These are phyloP conservation scores for Pulveroboletus sp. DNA, from an alignment of 768 basidiomycete species.

Conservation along the genomic window DNA sequence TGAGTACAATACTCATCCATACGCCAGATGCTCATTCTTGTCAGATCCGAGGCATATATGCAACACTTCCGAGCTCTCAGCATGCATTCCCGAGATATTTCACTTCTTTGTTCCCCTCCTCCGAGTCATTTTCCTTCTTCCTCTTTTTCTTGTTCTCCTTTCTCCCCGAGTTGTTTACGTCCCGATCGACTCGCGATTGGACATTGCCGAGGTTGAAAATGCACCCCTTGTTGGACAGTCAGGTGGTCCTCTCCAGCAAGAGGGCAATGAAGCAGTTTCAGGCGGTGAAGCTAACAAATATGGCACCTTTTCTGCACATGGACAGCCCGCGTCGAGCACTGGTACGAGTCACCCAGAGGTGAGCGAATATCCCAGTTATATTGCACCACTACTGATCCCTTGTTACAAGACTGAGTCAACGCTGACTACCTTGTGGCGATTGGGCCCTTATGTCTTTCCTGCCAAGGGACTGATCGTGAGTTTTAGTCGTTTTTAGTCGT, in stretches of 20 bases:
- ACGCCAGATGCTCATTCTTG: not conserved
- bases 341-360: constrained; percentile 8
- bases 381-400: not conserved
- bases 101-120: constrained; percentile 57
- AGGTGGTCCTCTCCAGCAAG: constrained; percentile 54
- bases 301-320: constrained; percentile 57
- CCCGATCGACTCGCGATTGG: constrained; percentile 16
- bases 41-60: constrained; percentile 21
- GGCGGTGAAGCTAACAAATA: constrained; percentile 53
- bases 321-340: constrained; percentile 7
- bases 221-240: constrained; percentile 35
- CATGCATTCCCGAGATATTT: constrained; percentile 36
- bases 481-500: not conserved
- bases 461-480: constrained; percentile 25
- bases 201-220: constrained; percentile 18
- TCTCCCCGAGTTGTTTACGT: constrained; percentile 66
- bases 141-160: constrained; percentile 56
- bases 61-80: constrained; percentile 20
- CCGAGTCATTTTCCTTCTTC: constrained; percentile 59
- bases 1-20: constrained; percentile 19
- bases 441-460: constrained; percentile 19
- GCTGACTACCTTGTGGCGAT: constrained; percentile 13
- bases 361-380: not conserved
- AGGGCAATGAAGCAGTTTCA: constrained; percentile 34
- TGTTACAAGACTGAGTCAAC: constrained; percentile 14